phyloP scores from a whole-genome alignment of 2,329 filamentous ascomycete genomes.

The Colletotrichum lini region DNA sequence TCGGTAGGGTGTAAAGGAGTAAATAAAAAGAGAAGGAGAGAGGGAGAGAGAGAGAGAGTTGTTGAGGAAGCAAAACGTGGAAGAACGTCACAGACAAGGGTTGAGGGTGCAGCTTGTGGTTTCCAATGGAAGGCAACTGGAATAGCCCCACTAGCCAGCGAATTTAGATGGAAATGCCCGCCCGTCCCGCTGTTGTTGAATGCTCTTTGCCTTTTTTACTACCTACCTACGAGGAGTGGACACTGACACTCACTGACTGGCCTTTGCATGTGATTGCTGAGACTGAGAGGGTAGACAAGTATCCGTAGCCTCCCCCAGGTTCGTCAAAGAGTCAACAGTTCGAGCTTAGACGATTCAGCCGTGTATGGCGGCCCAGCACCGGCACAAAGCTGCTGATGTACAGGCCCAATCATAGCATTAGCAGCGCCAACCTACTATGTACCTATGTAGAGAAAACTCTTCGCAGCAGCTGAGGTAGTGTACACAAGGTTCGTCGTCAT shows the following conservation, averaged over 20 bases:
- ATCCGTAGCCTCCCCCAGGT: neutral
- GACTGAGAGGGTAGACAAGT: neutral
- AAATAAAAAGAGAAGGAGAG: neutral
- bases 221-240: conserved; percentile 1
- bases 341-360: conserved; percentile 14
- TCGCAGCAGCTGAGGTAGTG: neutral
- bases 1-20: neutral
- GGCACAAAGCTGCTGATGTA: neutral
- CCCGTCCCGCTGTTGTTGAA: conserved; percentile 30
- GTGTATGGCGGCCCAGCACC: neutral
- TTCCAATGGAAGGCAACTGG: conserved; percentile 21
- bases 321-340: conserved; percentile 12
- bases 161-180: conserved; percentile 28
- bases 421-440: neutral
- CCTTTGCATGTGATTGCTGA: conserved; percentile 19
- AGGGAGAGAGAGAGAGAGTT: conserved; percentile 10
- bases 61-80: conserved; percentile 21
- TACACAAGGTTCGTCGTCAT: neutral
- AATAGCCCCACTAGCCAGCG: conserved; percentile 28
- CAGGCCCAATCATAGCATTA: neutral
- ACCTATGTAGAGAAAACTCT: neutral
- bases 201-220: neutral
- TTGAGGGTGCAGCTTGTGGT: conserved; percentile 17
- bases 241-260: neutral
- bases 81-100: conserved; percentile 38